A percentile compares a stretch with the other conserved stretches of the same genome.
Evolutionary conservation across 768 basidiomycete genomes (phyloP).

Genomic region (Rhizopogon rudus): DNA sequence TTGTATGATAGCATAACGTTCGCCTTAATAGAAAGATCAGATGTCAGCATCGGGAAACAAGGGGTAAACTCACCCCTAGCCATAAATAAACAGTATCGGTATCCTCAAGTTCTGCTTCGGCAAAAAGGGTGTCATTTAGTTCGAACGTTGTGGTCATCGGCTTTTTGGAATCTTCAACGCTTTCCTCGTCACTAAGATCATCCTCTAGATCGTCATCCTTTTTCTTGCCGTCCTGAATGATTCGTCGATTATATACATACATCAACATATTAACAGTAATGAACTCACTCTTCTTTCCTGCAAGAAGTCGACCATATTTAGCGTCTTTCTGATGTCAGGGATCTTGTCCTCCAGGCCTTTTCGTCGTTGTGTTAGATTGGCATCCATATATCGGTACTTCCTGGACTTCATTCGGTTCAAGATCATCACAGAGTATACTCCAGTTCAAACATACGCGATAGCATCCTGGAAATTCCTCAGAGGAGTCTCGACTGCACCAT

Average conservation of each 20-base stretch:
- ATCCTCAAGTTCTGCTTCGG: constrained; percentile 84
- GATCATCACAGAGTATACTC: constrained; percentile 6
- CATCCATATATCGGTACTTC: constrained; percentile 99
- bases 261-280: neutral
- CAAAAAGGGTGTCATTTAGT: constrained; percentile 91
- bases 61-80: constrained; percentile 72
- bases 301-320: constrained; percentile 83
- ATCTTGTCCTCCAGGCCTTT: constrained; percentile 88
- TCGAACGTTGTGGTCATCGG: constrained; percentile 86
- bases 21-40: constrained; percentile 49
- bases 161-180: constrained; percentile 30
- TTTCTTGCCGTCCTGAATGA: constrained; percentile 54
- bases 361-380: constrained; percentile 72
- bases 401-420: constrained; percentile 42
- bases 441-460: constrained; percentile 64
- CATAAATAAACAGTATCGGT: constrained; percentile 90
- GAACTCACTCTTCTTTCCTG: constrained; percentile 61
- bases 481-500: constrained; percentile 71
- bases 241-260: neutral
- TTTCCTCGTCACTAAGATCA: constrained; percentile 47
- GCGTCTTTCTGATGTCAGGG: constrained; percentile 90
- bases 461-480: constrained; percentile 87
- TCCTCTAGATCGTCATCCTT: constrained; percentile 50
- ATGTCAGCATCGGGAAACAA: neutral
- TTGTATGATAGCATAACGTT: constrained; percentile 98